Conservation (phyloP, 805 yeast genomes). For the Candida krabiensis region DNA sequence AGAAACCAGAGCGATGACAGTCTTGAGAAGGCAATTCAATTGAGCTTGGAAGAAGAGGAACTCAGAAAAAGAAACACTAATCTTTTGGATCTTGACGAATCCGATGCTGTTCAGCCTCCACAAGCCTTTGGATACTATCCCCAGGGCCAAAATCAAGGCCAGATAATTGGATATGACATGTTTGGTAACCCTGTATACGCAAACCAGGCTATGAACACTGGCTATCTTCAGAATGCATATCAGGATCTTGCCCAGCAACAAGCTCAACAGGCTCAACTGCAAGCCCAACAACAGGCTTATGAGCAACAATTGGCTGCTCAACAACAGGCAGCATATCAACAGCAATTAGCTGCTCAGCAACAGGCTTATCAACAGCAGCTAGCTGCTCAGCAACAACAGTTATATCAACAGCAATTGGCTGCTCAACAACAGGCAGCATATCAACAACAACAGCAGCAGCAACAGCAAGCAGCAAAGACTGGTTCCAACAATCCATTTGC, state of each 20-base stretch:
- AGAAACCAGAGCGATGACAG: conserved; percentile 57
- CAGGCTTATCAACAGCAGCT: conserved; percentile 24
- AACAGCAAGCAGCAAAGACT: conserved; percentile 31
- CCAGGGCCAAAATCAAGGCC: conserved; percentile 24
- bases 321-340: conserved; percentile 26
- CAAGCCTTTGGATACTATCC: conserved; percentile 32
- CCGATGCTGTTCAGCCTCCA: conserved; percentile 35
- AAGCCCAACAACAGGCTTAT: conserved; percentile 25
- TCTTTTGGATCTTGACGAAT: conserved; percentile 54
- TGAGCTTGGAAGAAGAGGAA: conserved; percentile 77
- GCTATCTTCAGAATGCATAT: conserved; percentile 49
- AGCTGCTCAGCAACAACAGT: conserved; percentile 23
- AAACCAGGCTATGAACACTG: conserved; percentile 53
- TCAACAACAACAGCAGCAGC: conserved; percentile 17
- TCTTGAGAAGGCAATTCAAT: conserved; percentile 64
- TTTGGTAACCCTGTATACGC: conserved; percentile 66
- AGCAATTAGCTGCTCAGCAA: conserved; percentile 23
- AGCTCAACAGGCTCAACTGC: conserved; percentile 20
- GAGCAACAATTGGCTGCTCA: conserved; percentile 25
- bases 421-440: conserved; percentile 17
- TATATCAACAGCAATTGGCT: conserved; percentile 20
- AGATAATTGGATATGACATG: conserved; percentile 50
- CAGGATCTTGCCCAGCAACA: conserved; percentile 27
- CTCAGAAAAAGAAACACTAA: conserved; percentile 51
- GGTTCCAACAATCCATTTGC: conserved; percentile 40